Evolutionary conservation across 2,329 filamentous ascomycete species (phyloP), one percentile per base, ranked within the genome.

Genomic region (Tolypocladium nubicola): DNA sequence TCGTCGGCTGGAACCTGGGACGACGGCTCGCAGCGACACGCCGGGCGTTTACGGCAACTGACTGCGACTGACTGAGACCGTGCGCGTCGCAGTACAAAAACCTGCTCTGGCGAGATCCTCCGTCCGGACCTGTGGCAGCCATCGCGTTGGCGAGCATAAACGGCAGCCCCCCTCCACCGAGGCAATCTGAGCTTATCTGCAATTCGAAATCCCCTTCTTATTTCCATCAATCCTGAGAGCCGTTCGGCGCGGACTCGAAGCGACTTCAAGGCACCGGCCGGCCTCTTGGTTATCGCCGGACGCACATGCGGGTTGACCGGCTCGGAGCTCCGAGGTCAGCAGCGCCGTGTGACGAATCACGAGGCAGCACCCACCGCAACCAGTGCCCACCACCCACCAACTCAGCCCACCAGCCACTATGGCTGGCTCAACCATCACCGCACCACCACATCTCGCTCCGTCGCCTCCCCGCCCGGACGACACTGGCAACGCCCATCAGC

Each of bases 281-380:
- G 39, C 53, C 45, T 54, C 19, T 9, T 35, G 39, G 26, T 35
- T 58, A 58, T 58, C 52, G 57, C 39, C 54, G 59, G 30, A 23
- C 19, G 33, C 56, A 53, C 38, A 37, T n/a, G 49, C 49, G 47
- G 55, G 23, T 26, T 30, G 33, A 45, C 55, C 49, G 52, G 58
- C 58, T 68, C 67, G 66, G 67, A 68, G 60, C 56, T 68, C 62
- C 64, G 64, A 69, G 62, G 54, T 13, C 53, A 35, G 19, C 47
- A 37, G 16, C 56, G 49, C 54, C 14, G 16, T 10, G 8, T 52
- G 52, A 57, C 60, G 56, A 61, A 58, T 58, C 57, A 55, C 47
- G 16, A 56, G 37, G 16, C 50, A 52, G 56, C 33, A 53, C 6
- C 57, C 23, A 23, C 59, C 58, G 50, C 43, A 57, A 38, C 57